Conservation (phyloP, 768 basidiomycete species). For the Lactarius sanguifluus region DNA sequence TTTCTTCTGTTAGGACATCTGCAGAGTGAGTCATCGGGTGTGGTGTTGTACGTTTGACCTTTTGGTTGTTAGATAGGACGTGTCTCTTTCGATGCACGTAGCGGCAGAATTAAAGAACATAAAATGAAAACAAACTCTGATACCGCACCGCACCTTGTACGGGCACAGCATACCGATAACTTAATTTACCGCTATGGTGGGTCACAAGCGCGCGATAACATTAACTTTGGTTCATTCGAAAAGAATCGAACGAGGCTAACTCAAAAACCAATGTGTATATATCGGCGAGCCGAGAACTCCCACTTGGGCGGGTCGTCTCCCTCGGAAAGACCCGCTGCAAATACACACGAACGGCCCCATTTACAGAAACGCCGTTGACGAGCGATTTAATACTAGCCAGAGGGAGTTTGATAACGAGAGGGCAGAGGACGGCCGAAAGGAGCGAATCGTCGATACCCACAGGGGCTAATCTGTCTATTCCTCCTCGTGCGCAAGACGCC, state of each 20-base stretch:
- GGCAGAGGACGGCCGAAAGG: neutral
- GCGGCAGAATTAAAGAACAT: neutral
- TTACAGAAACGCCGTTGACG: constrained; percentile 14
- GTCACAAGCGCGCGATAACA: neutral
- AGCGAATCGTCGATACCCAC: constrained; percentile 3
- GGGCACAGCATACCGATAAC: neutral
- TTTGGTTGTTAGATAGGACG: neutral
- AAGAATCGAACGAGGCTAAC: neutral
- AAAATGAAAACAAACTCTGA: neutral
- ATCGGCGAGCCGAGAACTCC: neutral
- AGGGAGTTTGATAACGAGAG: constrained; percentile 13
- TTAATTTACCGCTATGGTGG: neutral
- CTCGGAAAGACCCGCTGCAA: constrained; percentile 9
- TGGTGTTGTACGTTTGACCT: neutral
- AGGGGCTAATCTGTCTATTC: constrained; percentile 15
- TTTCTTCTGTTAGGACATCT: neutral
- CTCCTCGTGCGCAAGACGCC: neutral
- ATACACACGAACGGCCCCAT: neutral
- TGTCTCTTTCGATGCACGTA: neutral
- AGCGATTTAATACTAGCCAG: neutral
- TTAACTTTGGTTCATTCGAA: neutral
- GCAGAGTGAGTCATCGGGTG: neutral
- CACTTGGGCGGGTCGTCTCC: neutral
- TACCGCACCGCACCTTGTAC: neutral
- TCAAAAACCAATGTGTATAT: neutral